Evolutionary conservation across 345 rosid species (phyloP).

Genomic region (Moringa oleifera): DNA sequence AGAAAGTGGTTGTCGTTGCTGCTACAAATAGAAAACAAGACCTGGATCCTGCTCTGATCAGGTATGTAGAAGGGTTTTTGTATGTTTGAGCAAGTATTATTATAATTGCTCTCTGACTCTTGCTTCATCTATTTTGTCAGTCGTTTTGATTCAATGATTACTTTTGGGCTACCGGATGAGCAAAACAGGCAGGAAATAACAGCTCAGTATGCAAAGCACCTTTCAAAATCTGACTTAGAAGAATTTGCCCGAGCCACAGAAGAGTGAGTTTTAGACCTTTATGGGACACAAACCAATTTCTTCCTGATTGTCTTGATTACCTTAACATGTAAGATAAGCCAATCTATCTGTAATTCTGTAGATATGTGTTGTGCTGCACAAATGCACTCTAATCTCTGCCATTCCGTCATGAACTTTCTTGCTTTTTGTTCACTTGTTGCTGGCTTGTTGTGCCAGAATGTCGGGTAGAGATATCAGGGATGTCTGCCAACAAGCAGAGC

Average conservation of each 20-base stretch:
- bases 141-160: conserved; percentile 88
- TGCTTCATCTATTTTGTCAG: conserved; percentile 26
- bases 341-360: no score
- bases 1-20: conserved; percentile 83
- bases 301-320: background rate
- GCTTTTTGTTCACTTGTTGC: background rate
- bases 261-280: conserved; percentile 31
- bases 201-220: conserved; percentile 84
- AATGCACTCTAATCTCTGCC: no score
- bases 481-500: conserved; percentile 89
- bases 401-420: no score
- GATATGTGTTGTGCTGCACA: no score
- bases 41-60: conserved; percentile 89
- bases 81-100: conserved; percentile 7
- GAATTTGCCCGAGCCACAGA: conserved; percentile 67
- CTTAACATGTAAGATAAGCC: background rate
- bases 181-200: conserved; percentile 67
- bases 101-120: conserved; percentile 6
- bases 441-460: conserved; percentile 46
- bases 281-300: background rate
- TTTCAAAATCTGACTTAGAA: conserved; percentile 50
- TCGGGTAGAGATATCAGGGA: conserved; percentile 90
- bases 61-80: conserved; percentile 38
- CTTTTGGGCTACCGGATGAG: conserved; percentile 68
- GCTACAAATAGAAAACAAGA: conserved; percentile 97